Evolutionary conservation across 2,329 filamentous ascomycete species (phyloP), one percentile per base, ranked within the genome.

Genomic region (Ophiostoma piceae): DNA sequence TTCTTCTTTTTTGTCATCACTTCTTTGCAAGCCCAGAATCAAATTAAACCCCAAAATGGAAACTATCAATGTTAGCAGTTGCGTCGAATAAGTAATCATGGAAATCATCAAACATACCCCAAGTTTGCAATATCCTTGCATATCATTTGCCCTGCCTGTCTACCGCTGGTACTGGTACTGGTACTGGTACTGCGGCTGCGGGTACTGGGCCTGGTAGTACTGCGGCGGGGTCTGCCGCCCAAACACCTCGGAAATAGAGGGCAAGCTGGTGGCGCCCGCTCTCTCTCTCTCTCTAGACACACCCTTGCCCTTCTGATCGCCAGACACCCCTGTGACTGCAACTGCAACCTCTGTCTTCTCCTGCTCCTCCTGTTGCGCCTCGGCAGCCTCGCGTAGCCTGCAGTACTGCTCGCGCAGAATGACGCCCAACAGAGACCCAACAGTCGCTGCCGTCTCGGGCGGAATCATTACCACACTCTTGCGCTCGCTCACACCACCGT

Each of bases 191-290:
- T 41, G 39, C 2, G 39, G 2, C 39, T 41, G 39, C 39, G 7
- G 39, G 39, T 3, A 9, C 39, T 41, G 39, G 39, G 1, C 9
- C 43, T 47, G 43, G 51, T 26, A 26, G 51, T 57, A 57, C 57
- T 62, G 22, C 26, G 57, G 26, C 26, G 22, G 26, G 22, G 26
- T 2, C 26, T 19, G 26, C 57, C 11, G 57, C 11, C 60, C 60
- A 65, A 65, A 65, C 32, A 65, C 32, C 32, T 65, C 60, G 60
- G 60, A 37, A n/a, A 65, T 65, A n/a, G 60, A 65, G 9, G 60
- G 60, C 60, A 65, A 19, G 57, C 26, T 57, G 14, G 26, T 47
- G 19, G 19, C 43, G 43, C 43, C 43, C 19, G 16, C 43, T 4
- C 41, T 19, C 37, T 39, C 11, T 12, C 39, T 39, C 43, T 47